These are phyloP conservation scores for Peronospora farinosa DNA, from an alignment of 352 stramenopile genomes.

Conservation along the genomic window DNA sequence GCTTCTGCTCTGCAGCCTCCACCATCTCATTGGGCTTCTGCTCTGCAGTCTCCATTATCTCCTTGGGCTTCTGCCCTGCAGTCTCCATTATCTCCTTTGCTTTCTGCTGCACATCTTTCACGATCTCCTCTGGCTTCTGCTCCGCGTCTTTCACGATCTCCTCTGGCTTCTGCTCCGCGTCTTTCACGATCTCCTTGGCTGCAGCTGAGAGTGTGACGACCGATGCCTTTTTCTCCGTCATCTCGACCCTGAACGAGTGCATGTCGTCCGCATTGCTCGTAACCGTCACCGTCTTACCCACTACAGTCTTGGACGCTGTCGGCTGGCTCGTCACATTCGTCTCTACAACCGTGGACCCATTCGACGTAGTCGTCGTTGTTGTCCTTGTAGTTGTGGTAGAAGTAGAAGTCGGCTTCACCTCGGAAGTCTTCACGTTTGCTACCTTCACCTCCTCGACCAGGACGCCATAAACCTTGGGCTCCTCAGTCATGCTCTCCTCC, in stretches of 20 bases:
- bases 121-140: conserved; percentile 23
- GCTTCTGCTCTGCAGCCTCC: conserved; percentile 11
- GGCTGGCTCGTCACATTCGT: conserved; percentile 29
- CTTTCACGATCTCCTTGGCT: conserved; percentile 10
- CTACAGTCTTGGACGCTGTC: conserved; percentile 27
- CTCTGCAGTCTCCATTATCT: conserved; percentile 13
- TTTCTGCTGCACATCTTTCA: conserved; percentile 9
- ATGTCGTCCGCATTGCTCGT: conserved; percentile 23
- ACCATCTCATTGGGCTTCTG: conserved; percentile 31
- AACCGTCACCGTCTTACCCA: conserved; percentile 33
- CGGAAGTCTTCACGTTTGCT: conserved; percentile 4
- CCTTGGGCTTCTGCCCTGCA: conserved; percentile 24
- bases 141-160: conserved; percentile 8
- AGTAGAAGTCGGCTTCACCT: conserved; percentile 9
- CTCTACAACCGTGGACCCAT: conserved; percentile 24
- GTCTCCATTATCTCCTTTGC: conserved; percentile 21
- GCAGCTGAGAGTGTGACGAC: conserved; percentile 19
- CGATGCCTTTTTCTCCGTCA: conserved; percentile 30
- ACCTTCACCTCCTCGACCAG: neutral
- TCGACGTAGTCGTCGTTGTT: conserved; percentile 14
- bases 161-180: neutral
- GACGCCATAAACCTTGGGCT: conserved; percentile 6
- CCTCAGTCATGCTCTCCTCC: conserved; percentile 9
- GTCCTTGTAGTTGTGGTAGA: conserved; percentile 9
- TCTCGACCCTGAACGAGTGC: conserved; percentile 31